These are phyloP conservation scores for Xerocomus spinulosus DNA, from an alignment of 768 basidiomycete genomes.

Conservation along the genomic window DNA sequence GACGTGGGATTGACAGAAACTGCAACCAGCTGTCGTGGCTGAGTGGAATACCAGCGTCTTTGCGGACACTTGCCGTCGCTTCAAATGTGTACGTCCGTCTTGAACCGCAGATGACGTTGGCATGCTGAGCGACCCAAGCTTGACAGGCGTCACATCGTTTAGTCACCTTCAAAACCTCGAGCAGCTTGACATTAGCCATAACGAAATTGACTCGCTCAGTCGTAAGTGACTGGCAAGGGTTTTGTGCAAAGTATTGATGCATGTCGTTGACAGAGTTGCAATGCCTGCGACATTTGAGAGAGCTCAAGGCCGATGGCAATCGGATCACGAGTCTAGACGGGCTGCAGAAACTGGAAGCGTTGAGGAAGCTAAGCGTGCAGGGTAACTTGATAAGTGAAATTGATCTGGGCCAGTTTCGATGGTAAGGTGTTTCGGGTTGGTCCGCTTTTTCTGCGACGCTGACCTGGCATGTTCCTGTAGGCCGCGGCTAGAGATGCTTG, in stretches of 20 bases:
- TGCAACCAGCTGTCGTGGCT: constrained; percentile 73
- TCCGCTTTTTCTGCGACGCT: constrained; percentile 8
- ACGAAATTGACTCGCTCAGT: constrained; percentile 80
- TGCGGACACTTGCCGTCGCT: constrained; percentile 75
- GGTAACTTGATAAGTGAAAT: constrained; percentile 63
- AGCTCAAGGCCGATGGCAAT: constrained; percentile 89
- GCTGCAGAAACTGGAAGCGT: constrained; percentile 70
- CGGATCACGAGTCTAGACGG: constrained; percentile 69
- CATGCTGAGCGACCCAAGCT: constrained; percentile 39
- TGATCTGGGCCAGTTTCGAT: constrained; percentile 59
- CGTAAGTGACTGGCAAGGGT: constrained; percentile 50
- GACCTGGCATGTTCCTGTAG: constrained; percentile 18
- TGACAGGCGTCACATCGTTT: constrained; percentile 86
- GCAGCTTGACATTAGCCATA: constrained; percentile 85
- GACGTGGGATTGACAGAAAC: constrained; percentile 46
- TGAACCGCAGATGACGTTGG: constrained; percentile 8
- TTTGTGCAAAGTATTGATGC: background rate
- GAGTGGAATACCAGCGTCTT: constrained; percentile 66
- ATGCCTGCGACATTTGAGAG: constrained; percentile 79
- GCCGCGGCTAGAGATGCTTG: constrained; percentile 74
- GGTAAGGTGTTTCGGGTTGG: constrained; percentile 41
- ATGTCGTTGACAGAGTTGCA: constrained; percentile 65
- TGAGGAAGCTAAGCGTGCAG: constrained; percentile 79
- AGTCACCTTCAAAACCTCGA: constrained; percentile 82
- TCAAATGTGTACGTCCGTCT: constrained; percentile 54